Evolutionary conservation across 345 rosid species (phyloP).

Genomic region (Tarenaya hassleriana): DNA sequence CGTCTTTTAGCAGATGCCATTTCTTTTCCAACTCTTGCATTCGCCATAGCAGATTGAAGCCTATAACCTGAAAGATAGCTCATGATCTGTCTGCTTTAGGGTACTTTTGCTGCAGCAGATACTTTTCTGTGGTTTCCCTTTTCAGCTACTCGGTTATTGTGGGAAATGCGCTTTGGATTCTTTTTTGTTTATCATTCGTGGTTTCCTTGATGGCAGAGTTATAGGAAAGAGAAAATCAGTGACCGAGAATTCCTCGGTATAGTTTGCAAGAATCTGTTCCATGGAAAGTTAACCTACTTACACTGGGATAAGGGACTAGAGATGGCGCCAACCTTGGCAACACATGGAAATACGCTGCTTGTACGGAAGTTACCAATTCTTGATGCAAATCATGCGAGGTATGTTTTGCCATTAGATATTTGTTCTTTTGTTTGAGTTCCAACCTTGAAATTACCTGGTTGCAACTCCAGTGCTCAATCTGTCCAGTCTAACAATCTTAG

Average conservation of each 20-base stretch:
- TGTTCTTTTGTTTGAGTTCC: neutral
- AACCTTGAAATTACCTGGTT: neutral
- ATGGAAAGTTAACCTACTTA: constrained; percentile 68
- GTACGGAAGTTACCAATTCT: constrained; percentile 70
- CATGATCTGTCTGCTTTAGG: neutral
- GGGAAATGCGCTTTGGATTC: neutral
- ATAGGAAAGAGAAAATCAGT: constrained; percentile 49
- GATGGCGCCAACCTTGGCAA: constrained; percentile 61
- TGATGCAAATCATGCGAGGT: constrained; percentile 46
- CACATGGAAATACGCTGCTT: constrained; percentile 70
- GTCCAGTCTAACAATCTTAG: neutral
- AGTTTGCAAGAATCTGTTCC: constrained; percentile 58
- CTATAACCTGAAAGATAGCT: neutral
- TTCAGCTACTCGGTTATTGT: neutral
- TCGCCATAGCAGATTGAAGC: neutral
- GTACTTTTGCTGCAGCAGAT: neutral
- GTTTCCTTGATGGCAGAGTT: constrained; percentile 39
- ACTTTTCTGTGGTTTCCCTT: neutral
- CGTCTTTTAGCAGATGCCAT: constrained; percentile 4
- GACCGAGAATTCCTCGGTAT: constrained; percentile 41
- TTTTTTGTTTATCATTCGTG: constrained; percentile 7
- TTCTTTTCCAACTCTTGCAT: constrained; percentile 5
- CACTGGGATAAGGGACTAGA: constrained; percentile 62
- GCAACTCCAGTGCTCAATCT: constrained; percentile 1
- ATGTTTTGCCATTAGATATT: constrained; percentile 9